phyloP scores from a whole-genome alignment of 352 stramenopile species.

The Phytophthora multivora region DNA sequence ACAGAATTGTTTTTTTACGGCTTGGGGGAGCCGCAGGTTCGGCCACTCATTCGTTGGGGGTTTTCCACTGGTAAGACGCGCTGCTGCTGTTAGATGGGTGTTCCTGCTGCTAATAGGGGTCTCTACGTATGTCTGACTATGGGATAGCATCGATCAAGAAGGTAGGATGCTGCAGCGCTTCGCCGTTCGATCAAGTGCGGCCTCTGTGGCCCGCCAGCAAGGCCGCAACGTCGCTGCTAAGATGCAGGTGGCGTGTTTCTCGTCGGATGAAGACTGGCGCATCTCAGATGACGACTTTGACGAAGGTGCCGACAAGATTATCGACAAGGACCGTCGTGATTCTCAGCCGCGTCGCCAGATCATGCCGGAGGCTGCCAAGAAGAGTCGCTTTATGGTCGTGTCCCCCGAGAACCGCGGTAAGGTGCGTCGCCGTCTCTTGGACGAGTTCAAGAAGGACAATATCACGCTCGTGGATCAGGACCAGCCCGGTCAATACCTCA shows the following conservation, averaged over 20 bases:
- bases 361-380: slow-evolving; percentile 75
- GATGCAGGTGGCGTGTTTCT: slow-evolving; percentile 50
- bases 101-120: not conserved
- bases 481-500: slow-evolving; percentile 46
- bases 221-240: slow-evolving; percentile 26
- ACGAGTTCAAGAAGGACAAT: slow-evolving; percentile 81
- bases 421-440: slow-evolving; percentile 74
- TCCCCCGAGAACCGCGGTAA: slow-evolving; percentile 78
- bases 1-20: not conserved
- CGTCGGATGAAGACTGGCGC: slow-evolving; percentile 58
- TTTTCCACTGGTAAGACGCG: slow-evolving; percentile 17
- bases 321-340: slow-evolving; percentile 69
- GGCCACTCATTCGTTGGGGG: slow-evolving; percentile 39
- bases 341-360: slow-evolving; percentile 64
- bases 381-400: slow-evolving; percentile 78
- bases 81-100: not conserved
- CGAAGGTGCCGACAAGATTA: slow-evolving; percentile 70
- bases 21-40: slow-evolving; percentile 24
- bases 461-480: slow-evolving; percentile 66
- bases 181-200: slow-evolving; percentile 42
- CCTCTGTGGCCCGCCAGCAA: slow-evolving; percentile 36
- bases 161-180: slow-evolving; percentile 70
- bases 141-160: slow-evolving; percentile 4
- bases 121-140: not conserved
- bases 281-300: slow-evolving; percentile 63